Conservation (phyloP, 345 rosid genomes). For the Boechera divaricarpa region DNA sequence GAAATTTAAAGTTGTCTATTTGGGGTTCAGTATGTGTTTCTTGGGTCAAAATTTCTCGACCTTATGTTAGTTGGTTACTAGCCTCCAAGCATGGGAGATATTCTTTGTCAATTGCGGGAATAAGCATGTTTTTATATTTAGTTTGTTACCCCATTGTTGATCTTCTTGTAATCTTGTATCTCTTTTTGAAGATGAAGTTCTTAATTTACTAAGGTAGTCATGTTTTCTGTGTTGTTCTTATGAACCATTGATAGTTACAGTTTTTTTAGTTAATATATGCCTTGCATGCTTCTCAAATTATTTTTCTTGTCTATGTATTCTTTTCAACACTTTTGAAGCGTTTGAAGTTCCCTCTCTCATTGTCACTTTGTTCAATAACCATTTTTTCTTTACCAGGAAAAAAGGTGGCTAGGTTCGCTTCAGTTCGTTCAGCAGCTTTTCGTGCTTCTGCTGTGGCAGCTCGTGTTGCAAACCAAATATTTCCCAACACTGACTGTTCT, state of each 20-base stretch:
- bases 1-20: constrained; percentile 7
- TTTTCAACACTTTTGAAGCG: constrained; percentile 16
- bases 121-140: background rate
- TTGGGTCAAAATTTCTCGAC: constrained; percentile 33
- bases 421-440: constrained; percentile 72
- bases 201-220: background rate
- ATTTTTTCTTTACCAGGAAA: constrained; percentile 21
- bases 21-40: constrained; percentile 23
- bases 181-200: background rate
- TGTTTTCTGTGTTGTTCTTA: background rate
- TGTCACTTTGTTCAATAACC: background rate
- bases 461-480: constrained; percentile 41
- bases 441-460: constrained; percentile 74
- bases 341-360: constrained; percentile 30
- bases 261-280: background rate
- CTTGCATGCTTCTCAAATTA: constrained; percentile 21
- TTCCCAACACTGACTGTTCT: constrained; percentile 38
- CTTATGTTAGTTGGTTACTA: constrained; percentile 24
- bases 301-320: background rate
- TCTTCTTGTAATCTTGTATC: background rate
- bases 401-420: constrained; percentile 57
- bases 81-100: constrained; percentile 37
- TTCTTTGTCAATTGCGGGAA: background rate
- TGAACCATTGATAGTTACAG: background rate
- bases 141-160: background rate